Conservation (phyloP, 495 filamentous ascomycete species). For the Neurospora africana region DNA sequence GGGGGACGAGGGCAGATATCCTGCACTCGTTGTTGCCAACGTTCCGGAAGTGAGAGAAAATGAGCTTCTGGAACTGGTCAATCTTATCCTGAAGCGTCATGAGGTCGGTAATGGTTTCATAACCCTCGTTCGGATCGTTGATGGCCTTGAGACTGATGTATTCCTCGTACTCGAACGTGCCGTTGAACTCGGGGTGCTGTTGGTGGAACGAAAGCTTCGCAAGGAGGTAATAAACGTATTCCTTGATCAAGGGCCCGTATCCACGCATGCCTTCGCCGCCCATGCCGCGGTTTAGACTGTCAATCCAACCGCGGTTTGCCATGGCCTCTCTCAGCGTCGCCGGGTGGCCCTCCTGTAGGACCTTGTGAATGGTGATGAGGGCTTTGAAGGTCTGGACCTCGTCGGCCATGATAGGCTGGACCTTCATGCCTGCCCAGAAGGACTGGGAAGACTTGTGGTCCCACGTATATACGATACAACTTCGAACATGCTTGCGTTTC, state of each 20-base stretch:
- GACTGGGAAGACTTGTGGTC: slow-evolving; percentile 94
- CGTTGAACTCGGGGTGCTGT: slow-evolving; percentile 96
- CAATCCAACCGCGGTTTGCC: slow-evolving; percentile 79
- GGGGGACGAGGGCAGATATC: slow-evolving; percentile 83
- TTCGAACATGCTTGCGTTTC: slow-evolving; percentile 97
- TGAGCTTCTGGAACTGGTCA: slow-evolving; percentile 93
- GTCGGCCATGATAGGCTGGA: slow-evolving; percentile 95
- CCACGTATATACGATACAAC: slow-evolving; percentile 98
- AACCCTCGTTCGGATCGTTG: slow-evolving; percentile 98
- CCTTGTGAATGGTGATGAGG: slow-evolving; percentile 87
- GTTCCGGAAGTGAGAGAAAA: slow-evolving; percentile 89
- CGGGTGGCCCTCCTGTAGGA: slow-evolving; percentile 92
- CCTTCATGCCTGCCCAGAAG: slow-evolving; percentile 99
- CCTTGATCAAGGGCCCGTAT: slow-evolving; percentile 82
- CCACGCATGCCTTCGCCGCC: slow-evolving; percentile 80
- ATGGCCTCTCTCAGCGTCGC: slow-evolving; percentile 80
- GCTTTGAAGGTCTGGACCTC: slow-evolving; percentile 93
- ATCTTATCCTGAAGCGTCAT: slow-evolving; percentile 98
- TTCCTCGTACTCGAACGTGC: slow-evolving; percentile 97
- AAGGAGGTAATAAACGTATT: slow-evolving; percentile 90
- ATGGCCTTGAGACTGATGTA: slow-evolving; percentile 97
- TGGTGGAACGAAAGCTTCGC: slow-evolving; percentile 90
- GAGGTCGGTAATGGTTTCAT: slow-evolving; percentile 92
- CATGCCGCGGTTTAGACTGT: slow-evolving; percentile 79
- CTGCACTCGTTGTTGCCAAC: slow-evolving; percentile 92